Base-by-base conservation (phyloP, 352 stramenopile genomes). In the Phytophthora hibernalis region DNA sequence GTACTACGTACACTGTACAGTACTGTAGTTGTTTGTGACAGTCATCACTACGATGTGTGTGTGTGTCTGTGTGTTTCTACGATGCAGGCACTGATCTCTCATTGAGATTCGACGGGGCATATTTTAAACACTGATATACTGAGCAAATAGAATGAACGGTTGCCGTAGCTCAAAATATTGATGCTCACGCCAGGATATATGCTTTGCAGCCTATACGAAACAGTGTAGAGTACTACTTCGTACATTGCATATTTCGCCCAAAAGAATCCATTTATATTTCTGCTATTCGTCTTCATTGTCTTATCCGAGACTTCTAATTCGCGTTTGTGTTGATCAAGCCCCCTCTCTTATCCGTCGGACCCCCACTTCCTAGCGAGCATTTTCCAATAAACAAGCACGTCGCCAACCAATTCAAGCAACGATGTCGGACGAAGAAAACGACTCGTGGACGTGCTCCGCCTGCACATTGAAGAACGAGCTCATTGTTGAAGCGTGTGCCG, bases 401-500 rank as follows among this genome's bases (percentile, higher is more conserved):
- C 22, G 9, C 7, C 21, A 61, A 30, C 16, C 11, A 45, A 56
- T 7, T 12, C 20, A 31, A 50, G 10, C 21, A 52, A 26, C 31
- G n/a, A 79, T 79, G 71, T 56, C 71, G 2, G 59, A 74, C 43
- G 61, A 72, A 50, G 54, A 70, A 6, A 65, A 38, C 15, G 71
- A 76, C 13, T 59, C 62, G 4, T 91, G 83, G 83, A 85, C 49
- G 45, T 91, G 80, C 51, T 49, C 80, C 1, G 49, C 63, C 18
- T 91, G 83, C 61, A 91, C 83, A 9, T 68, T 92, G 8, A 74
- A 79, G 45, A 92, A 92, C 72, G 71, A 77, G 30, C 61, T 87
- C 21, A 81, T 79, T 11, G 71, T 77, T 11, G 73, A 85, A 76
- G 68, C 65, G 1, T 92, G 84, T 48, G 82, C 83, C 7, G 84